Base-by-base conservation (phyloP, 345 rosid genomes). In the Gossypioides kirkii region DNA sequence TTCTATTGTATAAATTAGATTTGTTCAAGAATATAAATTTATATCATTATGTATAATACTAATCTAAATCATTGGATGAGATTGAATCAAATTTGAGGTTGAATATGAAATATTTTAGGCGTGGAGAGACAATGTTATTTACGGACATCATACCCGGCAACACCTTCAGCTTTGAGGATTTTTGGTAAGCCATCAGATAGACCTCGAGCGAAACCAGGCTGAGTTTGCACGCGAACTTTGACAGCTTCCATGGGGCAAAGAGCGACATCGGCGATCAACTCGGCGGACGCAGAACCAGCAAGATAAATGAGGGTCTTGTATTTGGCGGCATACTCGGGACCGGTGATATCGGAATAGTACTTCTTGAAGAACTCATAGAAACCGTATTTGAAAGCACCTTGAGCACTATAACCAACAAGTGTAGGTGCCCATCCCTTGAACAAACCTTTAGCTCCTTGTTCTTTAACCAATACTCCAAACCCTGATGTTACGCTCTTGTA, bases 231-330 rank as follows among this genome's bases (percentile, higher is more conserved):
- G 20, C 99, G 88, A 68, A 95, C 96, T 80, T 95, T 95, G 62
- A 95, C 93, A 6, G 99, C 99, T 80, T 95, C 98, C 79, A 95
- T 82, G 41, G 99, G 99, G 78, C 98, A 95, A 2, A 95, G 99
- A 60, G 91, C 94, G 63, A 95, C 80, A 86, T 81, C 99, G 43
- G 99, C 98, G 42, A 95, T 90, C 55, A 92, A 26, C 73, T 95
- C 99, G 60, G 97, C 96, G 12, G 99, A 91, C 47, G 97, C 99
- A 0, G 99, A 89, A 56, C 99, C 96, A 12, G 99, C 98, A 2
- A 95, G 90, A 83, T 95, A 92, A 61, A 95, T 86, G 75, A 95
- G 79, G 69, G 97, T 92, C 75, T 95, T 95, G 79, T 92, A 91
- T 82, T 91, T 95, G 80, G 86, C 61, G 52, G 99, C 89, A 71